Base-by-base conservation (phyloP, 768 basidiomycete genomes). In the Multifurca ochricompacta region DNA sequence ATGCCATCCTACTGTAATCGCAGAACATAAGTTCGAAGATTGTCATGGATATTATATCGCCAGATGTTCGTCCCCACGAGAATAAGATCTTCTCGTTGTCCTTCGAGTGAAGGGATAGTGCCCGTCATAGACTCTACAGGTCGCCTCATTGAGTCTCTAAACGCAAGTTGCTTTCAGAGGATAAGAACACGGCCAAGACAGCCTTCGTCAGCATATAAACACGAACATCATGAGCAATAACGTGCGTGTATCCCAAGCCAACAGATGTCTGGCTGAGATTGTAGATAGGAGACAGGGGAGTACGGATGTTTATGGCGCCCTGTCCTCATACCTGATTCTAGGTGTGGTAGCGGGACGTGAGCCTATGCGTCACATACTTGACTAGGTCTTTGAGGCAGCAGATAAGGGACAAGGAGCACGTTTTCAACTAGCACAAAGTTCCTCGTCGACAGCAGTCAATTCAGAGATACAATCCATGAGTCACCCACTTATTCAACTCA, bases 231-330 rank as follows among this genome's bases (percentile, higher is more conserved):
- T 6, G 19, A 7, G 19, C n/a, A 18, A 3, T 16, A 6, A n/a
- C 8, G 36, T 37, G n/a, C 19, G 6, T 1, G 36, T n/a, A 19
- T n/a, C 16, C 36, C 36, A 37, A 18, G n/a, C 19, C 16, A n/a
- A n/a, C n/a, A n/a, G n/a, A n/a, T n/a, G n/a, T n/a, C n/a, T n/a
- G n/a, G n/a, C n/a, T n/a, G n/a, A n/a, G n/a, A n/a, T n/a, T n/a
- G n/a, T n/a, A n/a, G n/a, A n/a, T n/a, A n/a, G n/a, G n/a, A n/a
- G n/a, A n/a, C n/a, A n/a, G n/a, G n/a, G n/a, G n/a, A n/a, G n/a
- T n/a, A n/a, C n/a, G n/a, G n/a, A n/a, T 75, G 55, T 82, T 81
- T 60, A 82, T 81, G 27, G 82, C 71, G 2, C 78, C 81, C 66
- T 82, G 81, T 7, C 80, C n/a, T 77, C 7, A 77, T 78, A 1